phyloP scores from a whole-genome alignment of 2,329 filamentous ascomycete species.

The Claviceps maximensis region DNA sequence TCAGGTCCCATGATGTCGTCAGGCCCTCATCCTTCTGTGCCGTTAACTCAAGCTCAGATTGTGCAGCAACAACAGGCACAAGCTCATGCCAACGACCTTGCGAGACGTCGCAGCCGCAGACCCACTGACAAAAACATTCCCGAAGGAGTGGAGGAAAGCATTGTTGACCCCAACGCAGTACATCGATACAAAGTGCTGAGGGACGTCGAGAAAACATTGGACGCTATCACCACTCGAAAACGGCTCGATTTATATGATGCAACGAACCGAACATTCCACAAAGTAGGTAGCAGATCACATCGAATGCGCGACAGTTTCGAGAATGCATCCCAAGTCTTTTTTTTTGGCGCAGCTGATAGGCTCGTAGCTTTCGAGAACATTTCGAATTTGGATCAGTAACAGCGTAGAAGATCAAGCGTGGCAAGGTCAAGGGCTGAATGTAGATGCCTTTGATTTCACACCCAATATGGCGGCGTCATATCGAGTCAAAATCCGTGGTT shows the following conservation, averaged over 20 bases:
- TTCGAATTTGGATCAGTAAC: slow-evolving; percentile 92
- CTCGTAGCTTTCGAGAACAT: slow-evolving; percentile 57
- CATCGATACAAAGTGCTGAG: slow-evolving; percentile 71
- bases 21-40: slow-evolving; percentile 35
- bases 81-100: slow-evolving; percentile 46
- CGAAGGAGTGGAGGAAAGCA: slow-evolving; percentile 71
- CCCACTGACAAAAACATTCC: slow-evolving; percentile 93
- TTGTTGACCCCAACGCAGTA: slow-evolving; percentile 64
- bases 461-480: slow-evolving; percentile 68
- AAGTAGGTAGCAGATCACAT: slow-evolving; percentile 29
- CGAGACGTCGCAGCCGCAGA: slow-evolving; percentile 71
- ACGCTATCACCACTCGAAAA: slow-evolving; percentile 90
- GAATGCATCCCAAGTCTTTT: not conserved
- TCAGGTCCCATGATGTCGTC: slow-evolving; percentile 44
- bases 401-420: slow-evolving; percentile 89
- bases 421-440: slow-evolving; percentile 59
- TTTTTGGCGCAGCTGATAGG: slow-evolving; percentile 7
- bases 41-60: slow-evolving; percentile 41
- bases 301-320: not conserved
- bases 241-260: slow-evolving; percentile 56
- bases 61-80: slow-evolving; percentile 37
- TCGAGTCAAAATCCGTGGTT: slow-evolving; percentile 82
- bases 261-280: slow-evolving; percentile 44
- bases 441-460: slow-evolving; percentile 71
- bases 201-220: slow-evolving; percentile 75